Evolutionary conservation across 2,329 filamentous ascomycete genomes (phyloP), one percentile per base, ranked within the genome.

Genomic region (Colletotrichum tropicale): DNA sequence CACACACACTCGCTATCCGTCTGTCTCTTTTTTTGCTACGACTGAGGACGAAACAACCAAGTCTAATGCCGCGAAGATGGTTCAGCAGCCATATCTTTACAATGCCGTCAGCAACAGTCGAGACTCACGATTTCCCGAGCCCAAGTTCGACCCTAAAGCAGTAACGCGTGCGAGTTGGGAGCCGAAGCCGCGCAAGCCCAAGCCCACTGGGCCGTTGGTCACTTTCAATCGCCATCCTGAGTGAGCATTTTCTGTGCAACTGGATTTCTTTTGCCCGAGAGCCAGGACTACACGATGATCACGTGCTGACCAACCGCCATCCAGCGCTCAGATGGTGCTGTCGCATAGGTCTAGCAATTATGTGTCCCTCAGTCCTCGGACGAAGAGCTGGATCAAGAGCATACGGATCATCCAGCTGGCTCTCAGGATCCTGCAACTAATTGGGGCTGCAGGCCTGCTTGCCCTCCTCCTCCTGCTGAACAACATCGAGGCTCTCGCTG

Each of bases 171-270:
- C 95, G 77, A 96, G 94, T 85, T 94, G 91, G 88, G 87, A 92
- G 81, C 90, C 91, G 15, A 91, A 91, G 70, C 87, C 91, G 55
- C 88, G 86, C 30, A 93, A 89, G 81, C 89, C 91, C 56, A 93
- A 94, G 88, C 90, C 89, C 60, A 89, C 94, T 69, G 96, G 95
- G 0, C 96, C 95, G 15, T 86, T 98, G 78, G 86, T 98, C 77
- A 91, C 94, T 75, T 94, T 98, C 88, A 97, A 98, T 84, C 90
- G 91, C 74, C 96, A 98, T 84, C 96, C 96, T 2, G 96, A 98
- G 93, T 95, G 89, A 81, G 92, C 86, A n/a, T 21, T 13, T 32
- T 30, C 26, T 48, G 21, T 26, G 13, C 24, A 60, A 32, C 36
- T 38, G 56, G 30, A 52, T 21, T 13, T 28, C 10, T 32, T 65